Evolutionary conservation across 2,329 filamentous ascomycete species (phyloP).

Genomic region (Plenodomus lindquistii): DNA sequence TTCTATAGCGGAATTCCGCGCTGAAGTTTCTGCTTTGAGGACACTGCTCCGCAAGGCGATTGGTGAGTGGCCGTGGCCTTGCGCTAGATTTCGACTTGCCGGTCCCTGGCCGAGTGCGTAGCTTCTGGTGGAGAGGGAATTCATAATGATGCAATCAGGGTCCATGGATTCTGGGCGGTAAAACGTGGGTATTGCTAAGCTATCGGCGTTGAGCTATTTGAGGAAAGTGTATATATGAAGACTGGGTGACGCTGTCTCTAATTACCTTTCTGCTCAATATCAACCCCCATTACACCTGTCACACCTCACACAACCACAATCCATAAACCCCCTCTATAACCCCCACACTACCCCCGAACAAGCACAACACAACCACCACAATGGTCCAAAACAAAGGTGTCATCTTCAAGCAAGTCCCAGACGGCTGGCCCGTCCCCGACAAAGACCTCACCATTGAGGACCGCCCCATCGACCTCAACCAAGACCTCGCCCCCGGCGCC

Average conservation of each 20-base stretch:
- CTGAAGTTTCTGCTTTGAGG: slow-evolving; percentile 11
- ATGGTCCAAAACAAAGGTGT: slow-evolving; percentile 73
- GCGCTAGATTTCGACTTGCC: background rate
- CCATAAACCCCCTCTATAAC: slow-evolving; percentile 3
- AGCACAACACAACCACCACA: slow-evolving; percentile 21
- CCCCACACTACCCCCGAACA: slow-evolving; percentile 2
- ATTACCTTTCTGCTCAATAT: background rate
- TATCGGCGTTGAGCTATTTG: background rate
- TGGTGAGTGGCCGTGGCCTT: background rate
- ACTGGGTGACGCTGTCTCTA: slow-evolving; percentile 1
- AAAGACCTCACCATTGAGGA: slow-evolving; percentile 71
- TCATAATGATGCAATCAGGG: slow-evolving; percentile 19
- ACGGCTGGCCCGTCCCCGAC: slow-evolving; percentile 68
- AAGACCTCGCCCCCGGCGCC: slow-evolving; percentile 63
- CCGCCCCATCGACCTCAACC: slow-evolving; percentile 68
- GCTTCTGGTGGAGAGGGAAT: background rate
- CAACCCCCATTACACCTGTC: background rate
- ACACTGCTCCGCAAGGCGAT: background rate
- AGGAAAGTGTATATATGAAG: slow-evolving; percentile 12
- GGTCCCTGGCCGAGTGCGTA: background rate
- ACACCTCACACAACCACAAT: background rate
- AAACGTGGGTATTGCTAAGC: slow-evolving; percentile 11
- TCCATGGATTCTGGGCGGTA: slow-evolving; percentile 8
- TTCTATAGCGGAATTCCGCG: background rate
- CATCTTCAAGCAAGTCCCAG: slow-evolving; percentile 71